Evolutionary conservation across 2,329 filamentous ascomycete species (phyloP).

Genomic region (Emmonsia crescens): DNA sequence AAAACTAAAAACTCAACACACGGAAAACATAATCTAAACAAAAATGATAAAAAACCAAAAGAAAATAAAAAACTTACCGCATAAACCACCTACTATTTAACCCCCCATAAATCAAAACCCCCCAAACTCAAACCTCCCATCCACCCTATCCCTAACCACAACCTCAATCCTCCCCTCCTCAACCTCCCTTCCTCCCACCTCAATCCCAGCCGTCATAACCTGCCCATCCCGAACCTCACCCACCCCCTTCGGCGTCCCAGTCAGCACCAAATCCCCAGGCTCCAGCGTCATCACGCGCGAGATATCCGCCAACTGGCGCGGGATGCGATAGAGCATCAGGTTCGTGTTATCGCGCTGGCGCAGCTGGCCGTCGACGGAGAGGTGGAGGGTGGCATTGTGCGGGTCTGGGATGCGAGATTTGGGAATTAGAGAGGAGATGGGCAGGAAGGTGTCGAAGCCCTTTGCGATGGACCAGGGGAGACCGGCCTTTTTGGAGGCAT

Average conservation of each 20-base stretch:
- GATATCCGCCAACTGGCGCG: constrained; percentile 78
- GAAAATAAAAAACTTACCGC: background rate
- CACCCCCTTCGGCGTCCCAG: constrained; percentile 95
- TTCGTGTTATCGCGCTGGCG: constrained; percentile 82
- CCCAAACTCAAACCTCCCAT: constrained; percentile 63
- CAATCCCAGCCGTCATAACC: constrained; percentile 72
- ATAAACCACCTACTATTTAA: background rate
- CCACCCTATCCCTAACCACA: constrained; percentile 59
- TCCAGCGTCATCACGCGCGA: constrained; percentile 90
- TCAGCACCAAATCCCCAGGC: constrained; percentile 83
- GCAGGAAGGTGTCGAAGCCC: constrained; percentile 95
- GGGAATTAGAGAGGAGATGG: constrained; percentile 68
- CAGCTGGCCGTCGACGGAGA: constrained; percentile 68
- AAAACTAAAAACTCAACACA: background rate
- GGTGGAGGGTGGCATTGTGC: constrained; percentile 75
- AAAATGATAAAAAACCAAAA: too few relatives aligned
- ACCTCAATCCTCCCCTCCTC: constrained; percentile 80
- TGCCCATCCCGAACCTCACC: constrained; percentile 77
- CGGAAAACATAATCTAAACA: background rate
- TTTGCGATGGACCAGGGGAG: constrained; percentile 95
- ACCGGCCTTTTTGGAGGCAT: constrained; percentile 94
- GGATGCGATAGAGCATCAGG: constrained; percentile 88
- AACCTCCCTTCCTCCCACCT: constrained; percentile 68
- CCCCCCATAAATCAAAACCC: constrained; percentile 47
- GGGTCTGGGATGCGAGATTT: constrained; percentile 75